Evolutionary conservation across 805 yeast species (phyloP), one percentile per base, ranked within the genome.

Genomic region (Cyberlindnera xylosilytica): DNA sequence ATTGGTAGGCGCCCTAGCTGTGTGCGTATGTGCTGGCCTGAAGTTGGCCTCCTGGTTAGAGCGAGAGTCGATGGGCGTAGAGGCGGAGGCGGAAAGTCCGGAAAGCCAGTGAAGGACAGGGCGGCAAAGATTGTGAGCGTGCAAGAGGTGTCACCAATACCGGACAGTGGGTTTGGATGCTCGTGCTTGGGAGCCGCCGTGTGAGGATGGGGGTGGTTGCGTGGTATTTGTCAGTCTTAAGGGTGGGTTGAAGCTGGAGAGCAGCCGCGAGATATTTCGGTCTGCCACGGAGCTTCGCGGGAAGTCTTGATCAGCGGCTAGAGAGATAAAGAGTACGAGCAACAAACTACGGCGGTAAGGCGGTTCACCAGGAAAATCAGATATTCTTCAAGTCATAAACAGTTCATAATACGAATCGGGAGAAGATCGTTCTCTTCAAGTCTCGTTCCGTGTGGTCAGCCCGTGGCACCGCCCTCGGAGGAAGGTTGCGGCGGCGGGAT

Each of bases 361-460:
- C 12, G 6, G 8, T 26, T 26, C 29, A 26, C 29, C 29, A 26
- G 29, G 29, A 26, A 26, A 26, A 26, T 26, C 6, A 26, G 18
- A 35, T 22, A 35, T 33, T 26, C 30, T n/a, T 35, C 19, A 20
- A 30, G 31, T 31, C 35, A 15, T 31, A 38, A 38, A 32, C 19
- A 38, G 20, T 23, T 38, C 36, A 31, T 38, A 18, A 38, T 15
- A 28, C 11, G 9, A 20, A 33, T 11, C 24, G 10, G 24, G 10
- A 10, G 24, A 7, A 8, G 10, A 7, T 10, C 10, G 7, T 7
- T 10, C 24, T 22, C 29, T 26, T 26, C 6, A 26, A 26, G 12
- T 29, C 16, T 29, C 32, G 17, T n/a, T n/a, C n/a, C n/a, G n/a
- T n/a, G 8, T 10, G 16, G 8, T 10, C 10, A 17, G 22, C 19